phyloP scores from a whole-genome alignment of 1,284 basidiomycete species.

The Sporisorium iseilematis-ciliati region DNA sequence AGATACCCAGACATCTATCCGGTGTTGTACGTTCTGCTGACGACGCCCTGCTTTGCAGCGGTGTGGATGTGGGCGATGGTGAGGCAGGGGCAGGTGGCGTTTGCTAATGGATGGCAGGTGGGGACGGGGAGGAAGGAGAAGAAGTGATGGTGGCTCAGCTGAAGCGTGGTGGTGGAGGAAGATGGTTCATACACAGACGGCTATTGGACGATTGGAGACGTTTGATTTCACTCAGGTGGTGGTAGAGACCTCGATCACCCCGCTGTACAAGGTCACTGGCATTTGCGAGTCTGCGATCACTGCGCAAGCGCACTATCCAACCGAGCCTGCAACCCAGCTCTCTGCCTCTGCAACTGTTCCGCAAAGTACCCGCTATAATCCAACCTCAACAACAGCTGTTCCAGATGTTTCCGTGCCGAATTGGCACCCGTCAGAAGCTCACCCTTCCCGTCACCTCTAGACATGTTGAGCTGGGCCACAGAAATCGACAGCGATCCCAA shows the following conservation, averaged over 20 bases:
- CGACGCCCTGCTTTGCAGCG: constrained; percentile 81
- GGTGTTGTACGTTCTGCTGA: constrained; percentile 86
- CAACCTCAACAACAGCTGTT: constrained; percentile 81
- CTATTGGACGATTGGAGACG: no score
- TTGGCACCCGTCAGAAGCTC: not conserved
- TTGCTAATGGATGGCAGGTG: constrained; percentile 56
- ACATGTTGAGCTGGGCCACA: constrained; percentile 22
- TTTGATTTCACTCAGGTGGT: no score
- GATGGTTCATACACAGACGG: no score
- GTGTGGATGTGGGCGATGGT: constrained; percentile 71
- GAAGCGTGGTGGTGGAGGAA: no score
- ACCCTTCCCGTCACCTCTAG: not conserved
- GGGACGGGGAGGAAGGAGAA: not conserved
- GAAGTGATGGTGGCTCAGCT: no score
- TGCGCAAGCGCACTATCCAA: constrained; percentile 20
- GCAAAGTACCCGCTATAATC: constrained; percentile 86
- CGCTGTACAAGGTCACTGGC: no score
- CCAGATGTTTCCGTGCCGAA: constrained; percentile 81
- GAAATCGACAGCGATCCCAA: constrained; percentile 35
- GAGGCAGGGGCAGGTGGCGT: constrained; percentile 66
- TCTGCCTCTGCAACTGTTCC: constrained; percentile 25
- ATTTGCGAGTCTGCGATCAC: not conserved
- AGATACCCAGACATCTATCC: constrained; percentile 87
- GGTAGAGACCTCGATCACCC: no score
- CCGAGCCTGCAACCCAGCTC: constrained; percentile 1